Conservation (phyloP, 2,329 filamentous ascomycete species). For the Metarhizium rileyi region DNA sequence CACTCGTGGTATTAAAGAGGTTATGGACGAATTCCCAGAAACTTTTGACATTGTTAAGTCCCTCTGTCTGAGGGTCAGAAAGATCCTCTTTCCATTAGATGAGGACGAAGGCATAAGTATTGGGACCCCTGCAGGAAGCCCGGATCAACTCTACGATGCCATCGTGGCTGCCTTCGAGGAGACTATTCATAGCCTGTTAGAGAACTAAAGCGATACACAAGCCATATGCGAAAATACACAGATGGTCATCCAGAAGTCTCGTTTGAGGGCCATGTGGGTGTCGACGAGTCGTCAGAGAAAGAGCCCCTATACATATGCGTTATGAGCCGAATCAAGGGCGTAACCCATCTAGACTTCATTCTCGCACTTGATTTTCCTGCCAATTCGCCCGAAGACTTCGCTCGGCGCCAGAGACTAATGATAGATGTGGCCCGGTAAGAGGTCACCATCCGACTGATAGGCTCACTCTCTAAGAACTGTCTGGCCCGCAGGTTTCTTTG, state of each 20-base stretch:
- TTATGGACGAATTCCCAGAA: conserved; percentile 11
- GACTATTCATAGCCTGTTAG: too few species aligned
- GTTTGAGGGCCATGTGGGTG: conserved; percentile 19
- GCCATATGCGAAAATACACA: too few species aligned
- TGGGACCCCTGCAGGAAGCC: background rate
- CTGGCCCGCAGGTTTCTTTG: conserved; percentile 25
- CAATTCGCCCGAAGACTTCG: conserved; percentile 21
- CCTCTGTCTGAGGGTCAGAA: conserved; percentile 9
- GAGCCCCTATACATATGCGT: conserved; percentile 28
- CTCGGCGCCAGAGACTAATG: conserved; percentile 26
- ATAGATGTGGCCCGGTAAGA: conserved; percentile 21
- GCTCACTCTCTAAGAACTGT: background rate
- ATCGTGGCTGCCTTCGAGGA: too few species aligned
- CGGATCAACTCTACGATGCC: too few species aligned
- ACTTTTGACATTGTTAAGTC: conserved; percentile 10
- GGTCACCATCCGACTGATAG: conserved; percentile 8
- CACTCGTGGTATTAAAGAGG: conserved; percentile 2
- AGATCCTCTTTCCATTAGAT: background rate
- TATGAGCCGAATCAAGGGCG: conserved; percentile 24
- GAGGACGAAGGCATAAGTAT: background rate
- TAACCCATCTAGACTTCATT: conserved; percentile 27
- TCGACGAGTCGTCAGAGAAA: conserved; percentile 11
- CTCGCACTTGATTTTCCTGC: conserved; percentile 23
- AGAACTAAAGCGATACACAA: too few species aligned
- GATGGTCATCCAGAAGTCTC: conserved; percentile 16